Evolutionary conservation across 495 filamentous ascomycete genomes (phyloP).

Genomic region (Aspergillus sparsus): DNA sequence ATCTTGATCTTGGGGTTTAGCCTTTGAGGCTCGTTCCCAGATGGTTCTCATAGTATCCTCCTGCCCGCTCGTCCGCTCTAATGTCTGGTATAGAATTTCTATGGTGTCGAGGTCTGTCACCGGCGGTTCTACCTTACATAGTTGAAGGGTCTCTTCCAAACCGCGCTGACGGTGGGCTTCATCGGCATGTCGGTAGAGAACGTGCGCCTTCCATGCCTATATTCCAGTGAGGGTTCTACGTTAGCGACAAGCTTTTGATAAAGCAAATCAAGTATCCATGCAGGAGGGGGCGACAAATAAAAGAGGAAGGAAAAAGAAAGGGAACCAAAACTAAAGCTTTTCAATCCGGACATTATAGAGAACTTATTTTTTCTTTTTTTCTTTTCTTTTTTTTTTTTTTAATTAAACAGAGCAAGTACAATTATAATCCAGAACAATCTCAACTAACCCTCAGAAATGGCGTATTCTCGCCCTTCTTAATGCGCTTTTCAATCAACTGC

Average conservation of each 20-base stretch:
- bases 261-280: not conserved
- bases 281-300: not conserved
- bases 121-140: conserved; percentile 50
- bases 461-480: conserved; percentile 61
- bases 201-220: conserved; percentile 56
- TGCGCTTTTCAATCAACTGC: conserved; percentile 59
- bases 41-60: conserved; percentile 38
- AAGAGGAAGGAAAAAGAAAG: not conserved
- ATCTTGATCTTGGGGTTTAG: conserved; percentile 49
- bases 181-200: conserved; percentile 49
- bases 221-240: not conserved
- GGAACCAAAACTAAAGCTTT: conserved; percentile 8
- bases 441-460: conserved; percentile 41
- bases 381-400: too few relatives aligned
- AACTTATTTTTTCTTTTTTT: too few relatives aligned
- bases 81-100: conserved; percentile 44
- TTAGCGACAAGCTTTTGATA: too few relatives aligned
- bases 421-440: conserved; percentile 1
- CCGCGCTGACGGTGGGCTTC: conserved; percentile 45
- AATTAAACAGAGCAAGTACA: not conserved
- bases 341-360: conserved; percentile 1
- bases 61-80: conserved; percentile 37
- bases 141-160: conserved; percentile 46
- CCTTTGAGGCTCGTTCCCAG: conserved; percentile 59
- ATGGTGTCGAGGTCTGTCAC: conserved; percentile 53